Percentiles rank a stretch among this genome's conserved stretches.
These are phyloP conservation scores for Pseudogymnoascus sp. DNA, from an alignment of 2,329 filamentous ascomycete genomes.

Conservation along the genomic window DNA sequence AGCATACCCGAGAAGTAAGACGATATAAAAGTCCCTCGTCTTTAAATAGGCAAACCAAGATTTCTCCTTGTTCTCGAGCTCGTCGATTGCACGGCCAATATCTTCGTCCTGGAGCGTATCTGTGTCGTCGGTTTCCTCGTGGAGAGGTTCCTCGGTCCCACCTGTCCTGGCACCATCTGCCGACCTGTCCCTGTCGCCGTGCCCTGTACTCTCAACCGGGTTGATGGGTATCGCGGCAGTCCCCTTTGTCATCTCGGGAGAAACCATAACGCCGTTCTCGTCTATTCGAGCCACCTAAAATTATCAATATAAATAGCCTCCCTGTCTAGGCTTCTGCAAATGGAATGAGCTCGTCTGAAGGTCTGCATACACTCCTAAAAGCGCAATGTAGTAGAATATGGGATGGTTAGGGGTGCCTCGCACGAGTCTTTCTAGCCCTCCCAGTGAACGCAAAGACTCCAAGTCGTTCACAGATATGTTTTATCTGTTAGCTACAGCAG, in stretches of 20 bases:
- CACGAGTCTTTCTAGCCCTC: constrained; percentile 47
- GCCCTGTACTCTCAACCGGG: neutral
- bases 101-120: neutral
- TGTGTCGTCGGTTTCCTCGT: constrained; percentile 10
- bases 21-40: constrained; percentile 81
- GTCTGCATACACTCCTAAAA: neutral
- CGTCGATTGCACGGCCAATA: constrained; percentile 42
- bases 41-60: constrained; percentile 67
- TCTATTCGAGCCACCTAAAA: neutral
- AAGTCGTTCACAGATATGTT: constrained; percentile 52
- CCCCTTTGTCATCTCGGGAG: neutral
- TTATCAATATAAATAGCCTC: neutral
- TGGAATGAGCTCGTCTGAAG: neutral
- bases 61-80: constrained; percentile 44
- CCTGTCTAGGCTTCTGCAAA: neutral
- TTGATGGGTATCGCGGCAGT: neutral
- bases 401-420: neutral
- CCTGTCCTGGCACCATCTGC: constrained; percentile 19
- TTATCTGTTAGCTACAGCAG: constrained; percentile 17
- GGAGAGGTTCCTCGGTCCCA: constrained; percentile 20
- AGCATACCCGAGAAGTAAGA: constrained; percentile 62
- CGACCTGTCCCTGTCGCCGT: neutral
- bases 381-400: neutral
- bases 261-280: neutral
- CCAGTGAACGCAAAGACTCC: constrained; percentile 58